Base-by-base conservation (phyloP, 2,329 filamentous ascomycete genomes). In the Verticillium albo-atrum region DNA sequence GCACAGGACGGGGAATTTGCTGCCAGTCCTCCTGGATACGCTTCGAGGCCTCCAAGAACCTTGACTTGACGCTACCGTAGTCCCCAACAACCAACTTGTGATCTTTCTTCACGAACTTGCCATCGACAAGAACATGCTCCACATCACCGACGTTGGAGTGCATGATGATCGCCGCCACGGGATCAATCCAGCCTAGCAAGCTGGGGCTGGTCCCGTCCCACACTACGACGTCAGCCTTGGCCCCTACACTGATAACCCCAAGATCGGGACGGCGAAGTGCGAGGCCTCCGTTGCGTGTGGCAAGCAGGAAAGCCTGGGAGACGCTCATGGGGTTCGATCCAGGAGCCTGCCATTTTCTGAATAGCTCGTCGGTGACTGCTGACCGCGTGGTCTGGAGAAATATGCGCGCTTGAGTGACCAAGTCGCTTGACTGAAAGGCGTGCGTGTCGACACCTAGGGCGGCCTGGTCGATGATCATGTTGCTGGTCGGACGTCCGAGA, bases 371-470 rank as follows among this genome's bases (percentile, higher is more conserved):
- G 66, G 73, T 80, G 20, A 75, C 66, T 9, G 63, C 64, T 26
- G 71, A 71, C 3, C 82, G 74, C 0, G 70, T 71, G 5, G 65
- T 69, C 64, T 84, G 82, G 2, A 84, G 58, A 81, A 79, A 85
- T 9, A 85, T 64, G 2, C 82, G 75, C 1, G 82, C 79, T 64
- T 85, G 82, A 0, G 75, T 77, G 25, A 82, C 62, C 26, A 81
- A 74, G 55, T 84, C 80, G 2, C 74, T 72, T 0, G 75, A 79
- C 65, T 75, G 84, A 10, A 79, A 79, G 59, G 79, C 78, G 64
- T 82, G 78, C 0, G 80, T 84, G 64, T 85, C 82, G n/a, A 84
- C 71, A 3, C 82, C 82, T 0, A 85, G 73, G 2, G 79, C 68
- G 1, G 76, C 76, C 63, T 85, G 81, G 63, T 85, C 82, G 27